These are phyloP conservation scores for Xylariales sp. DNA, from an alignment of 2,329 filamentous ascomycete species.

Conservation along the genomic window DNA sequence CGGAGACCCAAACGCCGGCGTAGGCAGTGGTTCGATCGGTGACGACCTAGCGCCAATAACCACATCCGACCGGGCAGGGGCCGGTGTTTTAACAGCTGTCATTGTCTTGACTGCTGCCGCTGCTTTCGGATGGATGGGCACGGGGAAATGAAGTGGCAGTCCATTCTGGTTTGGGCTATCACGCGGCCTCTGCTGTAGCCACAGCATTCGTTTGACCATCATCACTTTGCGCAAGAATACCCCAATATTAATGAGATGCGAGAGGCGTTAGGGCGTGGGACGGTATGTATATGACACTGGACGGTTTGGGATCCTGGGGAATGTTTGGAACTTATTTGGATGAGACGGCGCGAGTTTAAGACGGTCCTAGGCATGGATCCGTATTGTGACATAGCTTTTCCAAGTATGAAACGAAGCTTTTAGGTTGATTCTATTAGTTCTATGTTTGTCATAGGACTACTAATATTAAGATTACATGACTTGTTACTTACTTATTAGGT, in stretches of 20 bases:
- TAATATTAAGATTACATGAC: conserved; percentile 3
- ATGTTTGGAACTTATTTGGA: conserved; percentile 16
- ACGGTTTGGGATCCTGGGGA: conserved; percentile 2
- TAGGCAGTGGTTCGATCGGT: conserved; percentile 52
- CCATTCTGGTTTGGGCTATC: background rate
- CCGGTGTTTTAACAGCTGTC: conserved; percentile 60
- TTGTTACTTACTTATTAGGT: background rate
- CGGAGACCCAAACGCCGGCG: conserved; percentile 57
- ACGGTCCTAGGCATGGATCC: background rate
- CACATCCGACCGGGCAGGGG: conserved; percentile 60
- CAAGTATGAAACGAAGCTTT: background rate
- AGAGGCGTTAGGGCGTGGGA: conserved; percentile 25
- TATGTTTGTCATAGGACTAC: background rate
- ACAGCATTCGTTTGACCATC: background rate
- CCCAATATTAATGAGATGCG: conserved; percentile 24
- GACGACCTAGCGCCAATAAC: conserved; percentile 53
- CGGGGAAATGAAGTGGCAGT: conserved; percentile 23
- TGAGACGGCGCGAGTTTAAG: background rate
- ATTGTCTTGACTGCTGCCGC: conserved; percentile 55
- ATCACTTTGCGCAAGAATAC: conserved; percentile 26
- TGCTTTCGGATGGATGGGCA: conserved; percentile 63
- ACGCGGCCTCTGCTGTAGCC: background rate
- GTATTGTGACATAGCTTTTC: background rate
- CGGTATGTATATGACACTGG: conserved; percentile 10
- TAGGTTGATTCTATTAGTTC: background rate